phyloP scores from a whole-genome alignment of 345 rosid species.

The Brassica rapa region DNA sequence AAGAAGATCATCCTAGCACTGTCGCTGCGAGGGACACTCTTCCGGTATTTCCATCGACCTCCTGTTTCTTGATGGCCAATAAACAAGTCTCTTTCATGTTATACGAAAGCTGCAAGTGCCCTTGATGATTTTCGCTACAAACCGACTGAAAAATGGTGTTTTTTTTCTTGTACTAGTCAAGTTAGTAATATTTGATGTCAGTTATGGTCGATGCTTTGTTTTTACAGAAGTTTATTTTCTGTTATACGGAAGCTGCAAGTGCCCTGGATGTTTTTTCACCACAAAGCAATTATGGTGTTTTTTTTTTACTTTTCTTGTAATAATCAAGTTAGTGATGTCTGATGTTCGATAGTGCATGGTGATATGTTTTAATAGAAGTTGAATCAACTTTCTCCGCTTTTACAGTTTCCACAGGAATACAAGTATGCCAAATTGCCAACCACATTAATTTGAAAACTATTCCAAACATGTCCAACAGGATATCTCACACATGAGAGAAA shows the following conservation, averaged over 20 bases:
- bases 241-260: background rate
- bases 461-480: background rate
- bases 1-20: background rate
- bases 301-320: background rate
- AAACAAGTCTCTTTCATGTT: conserved; percentile 29
- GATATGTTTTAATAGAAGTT: background rate
- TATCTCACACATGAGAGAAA: background rate
- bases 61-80: conserved; percentile 30
- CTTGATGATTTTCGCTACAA: background rate
- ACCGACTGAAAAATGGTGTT: background rate
- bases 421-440: background rate
- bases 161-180: background rate
- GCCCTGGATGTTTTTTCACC: conserved; percentile 1
- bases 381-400: background rate
- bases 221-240: conserved; percentile 17
- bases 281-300: background rate
- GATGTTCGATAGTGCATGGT: background rate
- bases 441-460: background rate
- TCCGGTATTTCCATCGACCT: conserved; percentile 16
- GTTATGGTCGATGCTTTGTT: background rate
- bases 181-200: background rate
- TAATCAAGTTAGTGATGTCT: background rate
- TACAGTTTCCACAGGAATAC: background rate
- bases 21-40: background rate
- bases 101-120: conserved; percentile 4